Conservation (phyloP, 192 early-diverging fungal species). For the Piromyces finnis region DNA sequence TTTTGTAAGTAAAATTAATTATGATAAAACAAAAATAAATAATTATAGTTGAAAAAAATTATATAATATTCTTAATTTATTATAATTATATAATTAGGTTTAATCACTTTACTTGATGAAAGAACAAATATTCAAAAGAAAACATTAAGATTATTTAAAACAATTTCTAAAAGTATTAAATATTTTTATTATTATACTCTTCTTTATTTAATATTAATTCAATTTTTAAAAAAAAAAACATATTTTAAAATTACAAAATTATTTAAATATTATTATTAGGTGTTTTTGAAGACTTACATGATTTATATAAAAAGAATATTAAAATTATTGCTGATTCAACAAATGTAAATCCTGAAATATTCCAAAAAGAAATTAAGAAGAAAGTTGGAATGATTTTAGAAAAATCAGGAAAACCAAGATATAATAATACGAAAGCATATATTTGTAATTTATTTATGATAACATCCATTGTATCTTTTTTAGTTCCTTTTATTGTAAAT, state of each 20-base stretch:
- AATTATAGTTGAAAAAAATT: no score
- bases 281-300: neutral
- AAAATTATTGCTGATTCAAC: neutral
- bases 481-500: neutral
- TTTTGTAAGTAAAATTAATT: no score
- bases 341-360: neutral
- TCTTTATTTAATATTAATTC: no score
- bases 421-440: neutral
- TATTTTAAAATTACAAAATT: no score
- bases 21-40: no score
- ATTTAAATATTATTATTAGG: neutral
- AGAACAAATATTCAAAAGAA: neutral
- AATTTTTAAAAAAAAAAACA: no score
- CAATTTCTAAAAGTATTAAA: neutral
- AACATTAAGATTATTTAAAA: neutral
- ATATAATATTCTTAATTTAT: no score
- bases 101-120: neutral
- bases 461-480: neutral
- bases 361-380: neutral
- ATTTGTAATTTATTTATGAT: neutral
- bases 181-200: no score
- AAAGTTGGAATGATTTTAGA: neutral
- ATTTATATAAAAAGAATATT: neutral
- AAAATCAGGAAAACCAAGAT: neutral
- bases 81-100: no score